Base-by-base conservation (phyloP, 768 basidiomycete genomes). In the Kwoniella pini region DNA sequence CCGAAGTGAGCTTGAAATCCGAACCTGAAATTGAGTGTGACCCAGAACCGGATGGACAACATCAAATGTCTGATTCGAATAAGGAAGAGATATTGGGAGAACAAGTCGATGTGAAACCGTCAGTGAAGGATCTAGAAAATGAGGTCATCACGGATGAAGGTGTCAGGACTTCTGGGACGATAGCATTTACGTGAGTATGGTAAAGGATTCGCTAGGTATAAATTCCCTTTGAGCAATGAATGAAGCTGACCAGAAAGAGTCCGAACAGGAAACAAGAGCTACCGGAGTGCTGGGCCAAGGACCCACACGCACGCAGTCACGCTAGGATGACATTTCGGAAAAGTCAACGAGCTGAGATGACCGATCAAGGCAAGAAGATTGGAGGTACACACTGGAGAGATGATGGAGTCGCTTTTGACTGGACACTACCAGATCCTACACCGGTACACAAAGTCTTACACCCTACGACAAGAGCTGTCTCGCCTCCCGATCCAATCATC, bases 331-430 rank as follows among this genome's bases (percentile, higher is more conserved):
- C 49, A 15, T 30, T 53, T 26, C 36, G 46, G 15, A 36, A 61
- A 27, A n/a, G 9, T 2, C 42, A 54, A 36, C 19, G 31, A 2
- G 28, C 15, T 7, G 44, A 44, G 22, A 38, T 61, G 24, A 45
- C 19, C 4, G 17, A 17, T 21, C n/a, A 45, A 31, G 59, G 59
- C 28, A 54, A 40, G 38, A 61, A 54, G 53, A 54, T 61, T 11
- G 53, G 28, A 9, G 44, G 45, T 17, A 44, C 59, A 15, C 45
- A 61, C 24, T 61, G 59, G 59, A 44, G 51, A 40, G 52, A 54
- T 40, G 59, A 61, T 40, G 59, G 59, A n/a, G 59, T 54, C n/a
- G 59, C 59, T 1, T 61, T 45, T 39, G 59, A 61, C 26, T 61
- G 59, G 59, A 60, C 30, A 5, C 17, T 59, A 27, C 45, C 33